phyloP scores from a whole-genome alignment of 208 protist genomes.

The Crithidia thermophila region DNA sequence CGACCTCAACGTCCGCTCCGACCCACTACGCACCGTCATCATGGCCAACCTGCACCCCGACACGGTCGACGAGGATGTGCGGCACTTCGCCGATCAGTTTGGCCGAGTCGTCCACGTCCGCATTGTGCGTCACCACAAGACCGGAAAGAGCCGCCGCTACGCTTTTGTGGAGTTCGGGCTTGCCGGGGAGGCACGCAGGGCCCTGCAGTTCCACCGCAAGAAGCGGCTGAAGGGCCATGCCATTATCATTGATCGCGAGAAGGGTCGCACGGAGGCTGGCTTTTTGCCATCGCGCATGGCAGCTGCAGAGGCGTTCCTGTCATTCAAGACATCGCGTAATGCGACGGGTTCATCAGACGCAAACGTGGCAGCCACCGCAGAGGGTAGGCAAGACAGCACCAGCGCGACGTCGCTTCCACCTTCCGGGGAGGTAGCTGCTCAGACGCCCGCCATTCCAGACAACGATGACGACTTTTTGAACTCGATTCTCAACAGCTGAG shows the following conservation, averaged over 20 bases:
- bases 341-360: neutral
- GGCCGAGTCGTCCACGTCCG: conserved; percentile 71
- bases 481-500: conserved; percentile 62
- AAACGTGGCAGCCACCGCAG: neutral
- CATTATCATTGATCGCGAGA: conserved; percentile 74
- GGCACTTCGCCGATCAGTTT: conserved; percentile 84
- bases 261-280: conserved; percentile 54
- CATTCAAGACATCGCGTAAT: neutral
- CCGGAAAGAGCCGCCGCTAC: conserved; percentile 71
- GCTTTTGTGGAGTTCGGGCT: conserved; percentile 85
- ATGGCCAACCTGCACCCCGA: conserved; percentile 68
- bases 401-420: too few relatives aligned
- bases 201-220: conserved; percentile 51
- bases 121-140: conserved; percentile 61
- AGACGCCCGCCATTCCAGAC: conserved; percentile 12
- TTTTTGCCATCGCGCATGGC: conserved; percentile 76
- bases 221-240: conserved; percentile 64
- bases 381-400: neutral
- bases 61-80: conserved; percentile 79
- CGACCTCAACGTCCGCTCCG: conserved; percentile 69
- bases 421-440: too few relatives aligned
- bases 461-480: conserved; percentile 70
- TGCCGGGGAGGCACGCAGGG: conserved; percentile 65
- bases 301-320: conserved; percentile 17
- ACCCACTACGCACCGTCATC: conserved; percentile 68